Percentiles rank a stretch among this genome's conserved stretches.
These are phyloP conservation scores for Ulota crispa DNA, from an alignment of 225 moss, liverwort and hornwort genomes.

Conservation along the genomic window DNA sequence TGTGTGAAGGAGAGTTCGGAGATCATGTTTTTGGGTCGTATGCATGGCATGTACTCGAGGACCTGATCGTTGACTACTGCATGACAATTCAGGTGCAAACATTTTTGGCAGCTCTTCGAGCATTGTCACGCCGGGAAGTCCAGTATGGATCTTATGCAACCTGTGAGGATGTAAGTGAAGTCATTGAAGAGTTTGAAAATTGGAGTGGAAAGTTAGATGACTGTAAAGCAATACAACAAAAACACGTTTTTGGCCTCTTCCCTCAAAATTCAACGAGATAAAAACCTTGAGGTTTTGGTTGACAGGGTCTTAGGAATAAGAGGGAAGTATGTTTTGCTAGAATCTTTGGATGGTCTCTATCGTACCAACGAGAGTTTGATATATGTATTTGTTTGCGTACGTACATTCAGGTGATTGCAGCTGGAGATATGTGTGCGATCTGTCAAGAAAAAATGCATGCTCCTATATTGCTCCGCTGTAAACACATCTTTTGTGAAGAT, in stretches of 20 bases:
- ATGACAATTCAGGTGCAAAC: slow-evolving; percentile 62
- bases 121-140: slow-evolving; percentile 79
- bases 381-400: not conserved
- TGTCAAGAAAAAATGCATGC: slow-evolving; percentile 99
- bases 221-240: too few relatives aligned
- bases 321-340: not conserved
- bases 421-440: slow-evolving; percentile 95
- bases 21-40: not conserved
- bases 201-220: not conserved
- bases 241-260: too few relatives aligned
- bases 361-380: not conserved
- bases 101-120: slow-evolving; percentile 75
- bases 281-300: not conserved
- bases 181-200: not conserved
- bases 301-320: not conserved
- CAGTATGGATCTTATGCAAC: slow-evolving; percentile 90
- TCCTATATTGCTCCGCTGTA: slow-evolving; percentile 88
- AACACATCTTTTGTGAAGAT: slow-evolving; percentile 96
- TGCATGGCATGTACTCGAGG: not conserved
- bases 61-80: slow-evolving; percentile 8
- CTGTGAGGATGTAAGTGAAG: slow-evolving; percentile 66
- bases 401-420: slow-evolving; percentile 67
- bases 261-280: not conserved
- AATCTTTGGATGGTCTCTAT: not conserved
- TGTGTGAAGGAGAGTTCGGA: not conserved